Base-by-base conservation (phyloP, 2,329 filamentous ascomycete genomes). In the Penicillium sp. region DNA sequence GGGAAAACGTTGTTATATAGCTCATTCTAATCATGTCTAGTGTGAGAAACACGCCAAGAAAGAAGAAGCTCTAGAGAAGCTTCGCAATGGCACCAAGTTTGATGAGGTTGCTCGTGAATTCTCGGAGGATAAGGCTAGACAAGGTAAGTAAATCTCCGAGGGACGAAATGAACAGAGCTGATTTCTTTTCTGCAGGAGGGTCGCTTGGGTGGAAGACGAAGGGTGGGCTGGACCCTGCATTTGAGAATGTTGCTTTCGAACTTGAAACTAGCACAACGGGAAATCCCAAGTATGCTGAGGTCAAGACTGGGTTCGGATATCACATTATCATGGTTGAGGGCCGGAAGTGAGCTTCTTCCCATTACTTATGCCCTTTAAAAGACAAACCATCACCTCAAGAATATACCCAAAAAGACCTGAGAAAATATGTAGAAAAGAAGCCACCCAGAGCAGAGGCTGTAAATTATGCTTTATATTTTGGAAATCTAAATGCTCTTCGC, bases 251-350 rank as follows among this genome's bases (percentile, higher is more conserved):
- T 8, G 86, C 86, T 21, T 87, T 84, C 70, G 84, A 85, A 25
- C 73, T 88, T 25, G 84, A 86, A 68, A 76, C 81, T 0, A 87
- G 84, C 65, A 84, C 83, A 35, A 87, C 83, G 38, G 79, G 67
- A n/a, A 86, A 77, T 63, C 85, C 85, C 2, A 85, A 85, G 69
- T 84, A 81, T 71, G 84, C 72, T 1, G 85, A 88, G 72, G 81
- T 81, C 46, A 88, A 86, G 77, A 87, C 85, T 9, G 78, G 78
- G 15, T 83, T 85, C 73, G 86, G 86, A n/a, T 88, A 88, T 76
- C 86, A 88, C 73, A 83, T 88, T 62, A 80, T 88, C 52, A 88
- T 88, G 84, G 84, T 88, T 3, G 86, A 88, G 68, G 86, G 85
- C 50, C 77, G 85, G 69, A 86, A 86, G 71, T 86, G 51, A 67